phyloP scores from a whole-genome alignment of 2,329 filamentous ascomycete species.

The Claviceps humidiphila region DNA sequence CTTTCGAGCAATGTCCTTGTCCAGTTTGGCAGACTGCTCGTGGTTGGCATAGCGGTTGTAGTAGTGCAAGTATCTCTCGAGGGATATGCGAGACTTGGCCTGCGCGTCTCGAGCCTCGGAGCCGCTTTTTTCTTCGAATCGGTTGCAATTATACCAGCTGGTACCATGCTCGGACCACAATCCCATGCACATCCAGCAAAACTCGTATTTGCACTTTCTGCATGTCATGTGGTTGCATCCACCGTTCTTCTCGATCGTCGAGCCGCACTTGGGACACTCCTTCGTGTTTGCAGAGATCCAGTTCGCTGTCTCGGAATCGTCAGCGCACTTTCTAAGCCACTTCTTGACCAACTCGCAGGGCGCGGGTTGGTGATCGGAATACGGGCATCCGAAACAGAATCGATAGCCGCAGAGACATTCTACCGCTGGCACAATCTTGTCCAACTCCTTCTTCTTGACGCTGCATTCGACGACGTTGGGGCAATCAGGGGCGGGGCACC shows the following conservation, averaged over 20 bases:
- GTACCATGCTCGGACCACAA: slow-evolving; percentile 97
- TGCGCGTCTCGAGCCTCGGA: slow-evolving; percentile 83
- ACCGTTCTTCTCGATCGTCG: slow-evolving; percentile 97
- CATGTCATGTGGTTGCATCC: slow-evolving; percentile 98
- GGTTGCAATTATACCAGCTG: slow-evolving; percentile 98
- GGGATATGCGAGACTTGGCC: slow-evolving; percentile 73
- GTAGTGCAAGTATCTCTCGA: slow-evolving; percentile 96
- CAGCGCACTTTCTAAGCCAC: slow-evolving; percentile 97
- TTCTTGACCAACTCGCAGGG: slow-evolving; percentile 84
- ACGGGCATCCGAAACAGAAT: slow-evolving; percentile 91
- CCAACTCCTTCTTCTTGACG: slow-evolving; percentile 77
- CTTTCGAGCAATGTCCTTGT: slow-evolving; percentile 91
- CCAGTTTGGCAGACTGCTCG: slow-evolving; percentile 90
- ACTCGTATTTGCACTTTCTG: slow-evolving; percentile 88
- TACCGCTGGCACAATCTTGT: slow-evolving; percentile 78
- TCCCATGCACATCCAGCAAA: slow-evolving; percentile 99
- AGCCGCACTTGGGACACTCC: slow-evolving; percentile 90
- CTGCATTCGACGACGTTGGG: slow-evolving; percentile 81
- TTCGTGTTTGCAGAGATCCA: slow-evolving; percentile 99
- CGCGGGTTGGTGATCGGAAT: slow-evolving; percentile 83
- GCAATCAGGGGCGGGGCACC: slow-evolving; percentile 97
- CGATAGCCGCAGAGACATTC: slow-evolving; percentile 70
- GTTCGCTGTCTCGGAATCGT: slow-evolving; percentile 96
- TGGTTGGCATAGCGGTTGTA: slow-evolving; percentile 99
- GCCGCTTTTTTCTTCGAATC: slow-evolving; percentile 92